These are phyloP conservation scores for Alloteropsis semialata DNA, from an alignment of 176 grass and related monocot genomes.

Conservation along the genomic window DNA sequence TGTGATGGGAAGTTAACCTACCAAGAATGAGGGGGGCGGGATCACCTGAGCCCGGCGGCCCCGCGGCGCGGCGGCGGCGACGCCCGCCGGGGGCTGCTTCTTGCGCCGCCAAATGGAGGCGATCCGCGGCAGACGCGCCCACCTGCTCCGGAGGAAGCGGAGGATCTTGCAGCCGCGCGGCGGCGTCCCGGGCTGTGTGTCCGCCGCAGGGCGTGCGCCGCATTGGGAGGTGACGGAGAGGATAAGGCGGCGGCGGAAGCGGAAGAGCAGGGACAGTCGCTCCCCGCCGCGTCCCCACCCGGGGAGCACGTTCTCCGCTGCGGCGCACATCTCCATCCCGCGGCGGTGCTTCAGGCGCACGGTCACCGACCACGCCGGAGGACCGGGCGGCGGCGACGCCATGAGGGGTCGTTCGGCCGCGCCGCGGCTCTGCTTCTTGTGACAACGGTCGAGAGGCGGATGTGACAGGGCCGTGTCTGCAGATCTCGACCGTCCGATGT, in stretches of 20 bases:
- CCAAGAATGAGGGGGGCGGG: background rate
- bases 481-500: background rate
- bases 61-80: background rate
- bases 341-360: conserved; percentile 49
- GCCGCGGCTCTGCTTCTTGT: background rate
- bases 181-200: background rate
- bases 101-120: conserved; percentile 25
- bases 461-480: background rate
- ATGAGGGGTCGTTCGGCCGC: background rate
- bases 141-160: conserved; percentile 10
- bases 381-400: background rate
- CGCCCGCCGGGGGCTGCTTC: background rate
- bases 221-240: conserved; percentile 39
- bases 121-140: background rate
- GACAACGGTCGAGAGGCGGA: conserved; percentile 11
- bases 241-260: conserved; percentile 49
- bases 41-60: background rate
- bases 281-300: conserved; percentile 59
- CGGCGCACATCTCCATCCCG: conserved; percentile 53
- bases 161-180: background rate
- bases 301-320: conserved; percentile 57
- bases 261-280: conserved; percentile 59
- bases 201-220: background rate
- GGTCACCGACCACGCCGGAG: conserved; percentile 55
- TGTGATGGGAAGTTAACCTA: background rate